These are phyloP conservation scores for Beauveria sp. DNA, from an alignment of 2,329 filamentous ascomycete species.

Conservation along the genomic window DNA sequence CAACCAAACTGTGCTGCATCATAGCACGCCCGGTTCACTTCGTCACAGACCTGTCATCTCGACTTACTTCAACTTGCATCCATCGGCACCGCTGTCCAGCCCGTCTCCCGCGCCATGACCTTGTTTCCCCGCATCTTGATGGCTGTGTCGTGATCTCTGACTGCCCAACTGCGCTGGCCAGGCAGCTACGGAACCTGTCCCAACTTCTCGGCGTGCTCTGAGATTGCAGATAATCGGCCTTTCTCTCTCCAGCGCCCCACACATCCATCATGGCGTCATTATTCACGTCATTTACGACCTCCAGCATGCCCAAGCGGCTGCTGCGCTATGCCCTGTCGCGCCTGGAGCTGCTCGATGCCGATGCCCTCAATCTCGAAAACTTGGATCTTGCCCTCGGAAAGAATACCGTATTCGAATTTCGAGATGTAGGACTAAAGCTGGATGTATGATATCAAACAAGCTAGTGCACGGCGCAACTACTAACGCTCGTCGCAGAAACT, in stretches of 20 bases:
- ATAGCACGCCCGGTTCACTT: background rate
- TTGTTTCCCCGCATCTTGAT: conserved; percentile 11
- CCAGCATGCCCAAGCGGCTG: conserved; percentile 81
- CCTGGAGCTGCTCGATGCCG: conserved; percentile 80
- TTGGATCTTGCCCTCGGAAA: conserved; percentile 77
- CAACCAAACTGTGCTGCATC: background rate
- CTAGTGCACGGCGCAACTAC: background rate
- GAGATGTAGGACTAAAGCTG: conserved; percentile 74
- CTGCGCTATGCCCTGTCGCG: conserved; percentile 78
- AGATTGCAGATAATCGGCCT: background rate
- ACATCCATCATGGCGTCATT: conserved; percentile 58
- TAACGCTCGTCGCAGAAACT: conserved; percentile 57
- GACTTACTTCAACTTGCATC: background rate
- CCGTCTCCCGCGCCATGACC: background rate
- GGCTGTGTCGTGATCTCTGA: conserved; percentile 4
- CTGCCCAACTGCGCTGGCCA: background rate
- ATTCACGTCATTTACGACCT: conserved; percentile 55
- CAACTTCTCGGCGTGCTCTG: background rate
- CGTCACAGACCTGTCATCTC: background rate
- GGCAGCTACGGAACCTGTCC: background rate
- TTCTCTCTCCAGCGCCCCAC: background rate
- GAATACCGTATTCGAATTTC: conserved; percentile 75
- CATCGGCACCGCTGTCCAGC: background rate
- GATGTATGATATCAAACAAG: conserved; percentile 45
- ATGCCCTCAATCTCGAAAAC: conserved; percentile 77